Percentiles rank a stretch among this genome's conserved stretches.
These are phyloP conservation scores for Talaromyces sp. DNA, from an alignment of 2,329 filamentous ascomycete species.

Conservation along the genomic window DNA sequence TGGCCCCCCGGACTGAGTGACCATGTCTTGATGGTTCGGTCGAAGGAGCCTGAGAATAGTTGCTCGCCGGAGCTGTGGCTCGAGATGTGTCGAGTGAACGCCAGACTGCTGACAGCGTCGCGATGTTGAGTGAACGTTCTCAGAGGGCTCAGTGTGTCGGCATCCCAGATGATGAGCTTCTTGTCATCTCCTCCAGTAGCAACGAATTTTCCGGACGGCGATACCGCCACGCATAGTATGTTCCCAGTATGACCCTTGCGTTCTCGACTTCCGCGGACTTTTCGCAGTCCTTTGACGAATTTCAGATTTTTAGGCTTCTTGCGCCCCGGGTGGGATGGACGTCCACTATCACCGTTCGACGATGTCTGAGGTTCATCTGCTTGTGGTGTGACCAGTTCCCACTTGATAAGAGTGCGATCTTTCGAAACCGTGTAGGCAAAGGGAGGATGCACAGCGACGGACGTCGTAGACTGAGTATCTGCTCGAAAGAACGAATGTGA, in stretches of 20 bases:
- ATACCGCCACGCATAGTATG: slow-evolving; percentile 81
- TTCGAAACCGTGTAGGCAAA: slow-evolving; percentile 86
- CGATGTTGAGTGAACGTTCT: slow-evolving; percentile 88
- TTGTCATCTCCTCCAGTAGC: slow-evolving; percentile 84
- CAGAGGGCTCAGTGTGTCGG: slow-evolving; percentile 69
- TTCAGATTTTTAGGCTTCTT: slow-evolving; percentile 42
- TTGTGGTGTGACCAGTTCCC: slow-evolving; percentile 62
- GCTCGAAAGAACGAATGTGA: slow-evolving; percentile 69
- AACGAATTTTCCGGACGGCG: slow-evolving; percentile 82
- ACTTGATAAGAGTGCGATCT: slow-evolving; percentile 80
- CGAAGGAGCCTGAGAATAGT: slow-evolving; percentile 83
- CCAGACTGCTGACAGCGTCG: slow-evolving; percentile 76
- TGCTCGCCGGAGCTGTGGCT: slow-evolving; percentile 61
- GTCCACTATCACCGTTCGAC: slow-evolving; percentile 58
- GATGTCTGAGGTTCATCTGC: slow-evolving; percentile 34
- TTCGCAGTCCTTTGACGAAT: slow-evolving; percentile 46
- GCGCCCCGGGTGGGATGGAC: slow-evolving; percentile 55
- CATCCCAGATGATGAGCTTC: slow-evolving; percentile 83
- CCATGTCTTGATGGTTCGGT: slow-evolving; percentile 95
- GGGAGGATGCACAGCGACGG: slow-evolving; percentile 71
- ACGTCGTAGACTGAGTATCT: slow-evolving; percentile 72
- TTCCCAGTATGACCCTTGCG: slow-evolving; percentile 70
- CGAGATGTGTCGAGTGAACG: slow-evolving; percentile 72
- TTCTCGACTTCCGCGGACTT: slow-evolving; percentile 33
- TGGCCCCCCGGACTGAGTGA: slow-evolving; percentile 71